These are phyloP conservation scores for Tremellales sp. DNA, from an alignment of 1,284 basidiomycete species.

Conservation along the genomic window DNA sequence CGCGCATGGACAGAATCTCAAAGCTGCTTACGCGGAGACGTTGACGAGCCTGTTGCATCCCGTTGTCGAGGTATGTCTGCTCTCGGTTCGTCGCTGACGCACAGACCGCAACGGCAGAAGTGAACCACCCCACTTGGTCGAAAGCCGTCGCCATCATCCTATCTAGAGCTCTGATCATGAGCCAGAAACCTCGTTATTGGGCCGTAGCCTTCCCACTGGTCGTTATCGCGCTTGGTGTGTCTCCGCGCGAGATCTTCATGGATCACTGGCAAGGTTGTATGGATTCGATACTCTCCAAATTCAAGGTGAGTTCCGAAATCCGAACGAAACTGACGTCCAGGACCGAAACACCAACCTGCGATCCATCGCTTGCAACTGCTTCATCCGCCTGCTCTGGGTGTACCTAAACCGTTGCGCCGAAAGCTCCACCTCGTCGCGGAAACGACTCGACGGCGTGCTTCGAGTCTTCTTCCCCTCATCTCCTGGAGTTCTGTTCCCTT, in stretches of 20 bases:
- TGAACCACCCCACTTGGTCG: slow-evolving; percentile 91
- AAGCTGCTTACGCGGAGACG: slow-evolving; percentile 80
- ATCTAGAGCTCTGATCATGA: slow-evolving; percentile 80
- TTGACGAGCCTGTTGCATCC: slow-evolving; percentile 77
- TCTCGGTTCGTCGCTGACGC: neutral
- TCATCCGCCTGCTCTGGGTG: slow-evolving; percentile 83
- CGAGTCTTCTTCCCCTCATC: slow-evolving; percentile 76
- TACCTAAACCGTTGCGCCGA: slow-evolving; percentile 92
- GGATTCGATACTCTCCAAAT: slow-evolving; percentile 65
- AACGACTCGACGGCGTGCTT: slow-evolving; percentile 72
- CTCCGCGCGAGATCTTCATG: slow-evolving; percentile 78
- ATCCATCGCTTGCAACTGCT: slow-evolving; percentile 73
- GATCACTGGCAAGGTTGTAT: slow-evolving; percentile 74
- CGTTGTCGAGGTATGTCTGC: slow-evolving; percentile 67
- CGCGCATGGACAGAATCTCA: slow-evolving; percentile 78
- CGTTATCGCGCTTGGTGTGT: slow-evolving; percentile 78
- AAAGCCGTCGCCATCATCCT: slow-evolving; percentile 84
- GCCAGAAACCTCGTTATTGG: slow-evolving; percentile 88
- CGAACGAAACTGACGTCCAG: slow-evolving; percentile 49
- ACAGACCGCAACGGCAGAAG: slow-evolving; percentile 89
- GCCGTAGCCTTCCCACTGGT: slow-evolving; percentile 78
- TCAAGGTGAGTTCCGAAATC: slow-evolving; percentile 61
- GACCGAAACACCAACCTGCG: slow-evolving; percentile 75
- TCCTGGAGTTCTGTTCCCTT: slow-evolving; percentile 60
- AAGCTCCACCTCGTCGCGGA: slow-evolving; percentile 67